Evolutionary conservation across 176 grass and related monocot species (phyloP).

Genomic region (Carex cristatella): DNA sequence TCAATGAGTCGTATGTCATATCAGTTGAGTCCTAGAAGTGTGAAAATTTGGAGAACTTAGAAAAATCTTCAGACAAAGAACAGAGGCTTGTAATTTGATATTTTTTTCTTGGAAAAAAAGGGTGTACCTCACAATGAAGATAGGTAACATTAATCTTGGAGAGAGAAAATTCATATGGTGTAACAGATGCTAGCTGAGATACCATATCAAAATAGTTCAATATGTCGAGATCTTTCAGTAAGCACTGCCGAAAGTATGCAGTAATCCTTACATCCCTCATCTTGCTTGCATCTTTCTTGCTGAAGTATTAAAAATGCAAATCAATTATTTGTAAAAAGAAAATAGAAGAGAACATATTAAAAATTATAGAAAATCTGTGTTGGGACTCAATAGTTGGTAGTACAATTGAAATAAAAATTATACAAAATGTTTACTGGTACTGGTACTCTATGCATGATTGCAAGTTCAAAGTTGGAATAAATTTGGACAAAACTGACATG

Average conservation of each 20-base stretch:
- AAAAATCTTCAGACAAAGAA: neutral
- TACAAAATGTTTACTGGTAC: neutral
- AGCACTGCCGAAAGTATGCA: constrained; percentile 64
- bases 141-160: constrained; percentile 42
- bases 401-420: neutral
- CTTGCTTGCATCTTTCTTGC: constrained; percentile 44
- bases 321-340: neutral
- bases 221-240: constrained; percentile 41
- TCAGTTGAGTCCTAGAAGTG: constrained; percentile 22
- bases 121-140: constrained; percentile 39
- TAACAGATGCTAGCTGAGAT: constrained; percentile 28
- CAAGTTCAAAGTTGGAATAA: neutral
- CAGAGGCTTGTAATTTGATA: neutral
- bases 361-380: neutral
- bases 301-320: constrained; percentile 28
- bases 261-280: constrained; percentile 44
- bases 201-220: constrained; percentile 28
- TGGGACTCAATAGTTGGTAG: neutral
- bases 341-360: neutral
- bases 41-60: neutral
- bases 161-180: constrained; percentile 31
- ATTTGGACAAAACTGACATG: neutral
- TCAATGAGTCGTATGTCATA: constrained; percentile 24
- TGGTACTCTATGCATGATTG: neutral
- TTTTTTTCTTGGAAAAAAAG: neutral